Percentiles rank a stretch among this genome's conserved stretches.
phyloP scores from a whole-genome alignment of 176 grass and related monocot species.

The Carex parvula region DNA sequence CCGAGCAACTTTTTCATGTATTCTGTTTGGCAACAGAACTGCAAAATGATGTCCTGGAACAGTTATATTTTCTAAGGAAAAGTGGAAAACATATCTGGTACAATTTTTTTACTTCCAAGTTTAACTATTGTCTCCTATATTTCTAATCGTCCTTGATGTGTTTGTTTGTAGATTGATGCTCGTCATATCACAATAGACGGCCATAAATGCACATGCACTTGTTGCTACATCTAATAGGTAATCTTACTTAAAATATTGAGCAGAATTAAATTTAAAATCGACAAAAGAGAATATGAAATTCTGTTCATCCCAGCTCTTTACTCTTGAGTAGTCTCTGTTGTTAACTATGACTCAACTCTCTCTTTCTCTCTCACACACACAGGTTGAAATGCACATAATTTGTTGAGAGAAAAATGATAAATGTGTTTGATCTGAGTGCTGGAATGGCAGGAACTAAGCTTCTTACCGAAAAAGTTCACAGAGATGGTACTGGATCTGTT shows the following conservation, averaged over 20 bases:
- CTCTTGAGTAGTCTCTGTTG: not conserved
- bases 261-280: not conserved
- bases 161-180: constrained; percentile 12
- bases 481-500: constrained; percentile 42
- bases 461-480: constrained; percentile 28
- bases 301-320: constrained; percentile 3
- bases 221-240: constrained; percentile 14
- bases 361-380: not conserved
- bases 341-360: not conserved
- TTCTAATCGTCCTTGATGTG: constrained; percentile 13
- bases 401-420: constrained; percentile 49
- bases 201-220: not conserved
- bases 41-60: not conserved
- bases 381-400: constrained; percentile 32
- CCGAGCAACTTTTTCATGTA: not conserved
- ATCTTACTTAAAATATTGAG: not conserved
- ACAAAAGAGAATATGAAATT: not conserved
- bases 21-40: not conserved
- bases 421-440: constrained; percentile 49
- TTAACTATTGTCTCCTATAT: not conserved
- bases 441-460: constrained; percentile 46
- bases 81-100: not conserved
- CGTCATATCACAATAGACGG: not conserved
- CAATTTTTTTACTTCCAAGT: not conserved
- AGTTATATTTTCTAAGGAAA: not conserved